Percentiles rank a stretch among this genome's conserved stretches.
These are phyloP conservation scores for Ceratocystis colombiana DNA, from an alignment of 2,329 filamentous ascomycete genomes.

Conservation along the genomic window DNA sequence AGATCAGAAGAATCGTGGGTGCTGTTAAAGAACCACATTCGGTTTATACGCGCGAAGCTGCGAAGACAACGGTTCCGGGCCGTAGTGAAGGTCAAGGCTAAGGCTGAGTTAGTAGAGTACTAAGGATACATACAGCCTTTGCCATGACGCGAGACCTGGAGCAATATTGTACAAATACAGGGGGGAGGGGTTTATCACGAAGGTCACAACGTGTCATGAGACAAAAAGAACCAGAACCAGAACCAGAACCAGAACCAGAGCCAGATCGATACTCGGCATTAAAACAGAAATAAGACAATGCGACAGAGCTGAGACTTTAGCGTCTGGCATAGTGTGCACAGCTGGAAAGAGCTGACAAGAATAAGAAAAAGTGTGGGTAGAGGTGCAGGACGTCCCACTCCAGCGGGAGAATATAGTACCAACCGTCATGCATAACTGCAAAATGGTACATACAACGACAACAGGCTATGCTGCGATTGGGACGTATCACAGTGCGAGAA, in stretches of 20 bases:
- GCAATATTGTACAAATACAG: background rate
- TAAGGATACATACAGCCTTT: background rate
- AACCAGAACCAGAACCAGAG: background rate
- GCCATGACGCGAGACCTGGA: background rate
- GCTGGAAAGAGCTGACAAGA: too few relatives aligned
- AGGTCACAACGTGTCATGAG: background rate
- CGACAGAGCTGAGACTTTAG: background rate
- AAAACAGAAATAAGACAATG: background rate
- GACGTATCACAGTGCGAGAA: too few relatives aligned
- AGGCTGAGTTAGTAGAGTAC: background rate
- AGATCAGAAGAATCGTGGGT: constrained; percentile 18
- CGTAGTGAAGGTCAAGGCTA: background rate
- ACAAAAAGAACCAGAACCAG: background rate
- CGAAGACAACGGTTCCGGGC: constrained; percentile 14
- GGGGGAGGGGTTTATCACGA: background rate
- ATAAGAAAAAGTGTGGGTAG: too few relatives aligned
- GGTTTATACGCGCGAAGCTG: constrained; percentile 6
- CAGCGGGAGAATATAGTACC: too few relatives aligned
- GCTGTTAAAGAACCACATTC: constrained; percentile 23
- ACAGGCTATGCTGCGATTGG: too few relatives aligned
- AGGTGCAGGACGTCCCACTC: too few relatives aligned
- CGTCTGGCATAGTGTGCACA: too few relatives aligned
- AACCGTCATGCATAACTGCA: too few relatives aligned
- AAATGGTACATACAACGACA: too few relatives aligned
- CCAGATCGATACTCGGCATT: background rate